Conservation (phyloP, 768 basidiomycete species). For the Mycena vulgaris region DNA sequence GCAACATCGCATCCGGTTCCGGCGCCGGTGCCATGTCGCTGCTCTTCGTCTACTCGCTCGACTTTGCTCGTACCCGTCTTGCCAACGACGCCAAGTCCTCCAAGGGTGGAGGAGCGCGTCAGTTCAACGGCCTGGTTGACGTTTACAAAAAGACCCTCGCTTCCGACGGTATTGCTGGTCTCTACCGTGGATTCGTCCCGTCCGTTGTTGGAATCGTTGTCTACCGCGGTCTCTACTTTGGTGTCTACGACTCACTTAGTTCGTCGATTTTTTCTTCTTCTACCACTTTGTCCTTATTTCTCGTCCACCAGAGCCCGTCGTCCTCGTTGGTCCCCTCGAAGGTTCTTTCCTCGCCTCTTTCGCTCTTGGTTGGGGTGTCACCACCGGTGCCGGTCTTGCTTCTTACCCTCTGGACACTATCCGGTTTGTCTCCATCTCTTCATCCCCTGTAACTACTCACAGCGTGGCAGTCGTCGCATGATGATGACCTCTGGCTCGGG, state of each 20-base stretch:
- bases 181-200: conserved; percentile 99
- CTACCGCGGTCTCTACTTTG: conserved; percentile 99
- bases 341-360: conserved; percentile 99
- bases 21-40: conserved; percentile 99
- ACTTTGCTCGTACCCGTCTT: conserved; percentile 99
- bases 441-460: conserved; percentile 35
- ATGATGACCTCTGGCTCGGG: conserved; percentile 99
- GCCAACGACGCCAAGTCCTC: conserved; percentile 98
- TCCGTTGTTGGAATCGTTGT: conserved; percentile 99
- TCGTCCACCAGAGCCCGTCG: conserved; percentile 84
- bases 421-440: conserved; percentile 64
- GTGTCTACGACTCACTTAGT: conserved; percentile 96
- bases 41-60: conserved; percentile 99
- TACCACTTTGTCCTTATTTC: conserved; percentile 40
- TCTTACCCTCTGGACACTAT: conserved; percentile 96
- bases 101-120: conserved; percentile 91
- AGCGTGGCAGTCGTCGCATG: conserved; percentile 93
- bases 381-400: conserved; percentile 99
- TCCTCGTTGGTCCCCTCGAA: conserved; percentile 95
- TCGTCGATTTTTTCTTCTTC: conserved; percentile 50
- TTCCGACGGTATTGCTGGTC: conserved; percentile 97
- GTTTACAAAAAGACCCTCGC: conserved; percentile 98
- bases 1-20: conserved; percentile 98
- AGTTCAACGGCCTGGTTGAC: conserved; percentile 99
- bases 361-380: conserved; percentile 98